Evolutionary conservation across 192 early-diverging fungal species (phyloP).

Genomic region (Entomortierella beljakovae): DNA sequence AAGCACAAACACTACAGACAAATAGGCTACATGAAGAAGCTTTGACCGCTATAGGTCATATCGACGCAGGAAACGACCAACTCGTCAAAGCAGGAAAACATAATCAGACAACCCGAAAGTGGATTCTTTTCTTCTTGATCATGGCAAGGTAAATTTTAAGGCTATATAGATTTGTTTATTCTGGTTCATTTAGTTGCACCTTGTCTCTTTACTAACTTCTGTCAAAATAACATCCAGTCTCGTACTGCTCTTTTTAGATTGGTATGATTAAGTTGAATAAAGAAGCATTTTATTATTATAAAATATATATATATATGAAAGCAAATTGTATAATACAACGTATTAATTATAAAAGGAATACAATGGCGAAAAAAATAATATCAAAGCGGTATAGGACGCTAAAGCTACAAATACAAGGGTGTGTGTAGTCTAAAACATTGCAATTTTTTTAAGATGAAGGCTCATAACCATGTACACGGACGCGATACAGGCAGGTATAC

Average conservation of each 20-base stretch:
- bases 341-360: neutral
- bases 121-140: conserved; percentile 78
- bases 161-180: neutral
- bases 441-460: neutral
- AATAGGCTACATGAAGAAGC: conserved; percentile 79
- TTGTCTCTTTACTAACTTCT: neutral
- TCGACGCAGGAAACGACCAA: conserved; percentile 75
- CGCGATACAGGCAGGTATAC: conserved; percentile 81
- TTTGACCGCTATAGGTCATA: conserved; percentile 69
- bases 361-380: neutral
- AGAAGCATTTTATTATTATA: conserved; percentile 3
- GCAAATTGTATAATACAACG: neutral
- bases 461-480: conserved; percentile 74
- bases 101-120: conserved; percentile 76
- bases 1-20: conserved; percentile 77
- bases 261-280: conserved; percentile 70
- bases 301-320: neutral
- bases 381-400: neutral
- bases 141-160: conserved; percentile 55
- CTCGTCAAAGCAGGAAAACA: conserved; percentile 72
- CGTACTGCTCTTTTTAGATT: conserved; percentile 82
- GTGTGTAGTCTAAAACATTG: neutral
- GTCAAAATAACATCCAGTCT: conserved; percentile 55
- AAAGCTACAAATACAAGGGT: neutral
- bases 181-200: too few relatives aligned